phyloP scores from a whole-genome alignment of 2,329 filamentous ascomycete genomes.

The Torrubiellomyces zombiae region DNA sequence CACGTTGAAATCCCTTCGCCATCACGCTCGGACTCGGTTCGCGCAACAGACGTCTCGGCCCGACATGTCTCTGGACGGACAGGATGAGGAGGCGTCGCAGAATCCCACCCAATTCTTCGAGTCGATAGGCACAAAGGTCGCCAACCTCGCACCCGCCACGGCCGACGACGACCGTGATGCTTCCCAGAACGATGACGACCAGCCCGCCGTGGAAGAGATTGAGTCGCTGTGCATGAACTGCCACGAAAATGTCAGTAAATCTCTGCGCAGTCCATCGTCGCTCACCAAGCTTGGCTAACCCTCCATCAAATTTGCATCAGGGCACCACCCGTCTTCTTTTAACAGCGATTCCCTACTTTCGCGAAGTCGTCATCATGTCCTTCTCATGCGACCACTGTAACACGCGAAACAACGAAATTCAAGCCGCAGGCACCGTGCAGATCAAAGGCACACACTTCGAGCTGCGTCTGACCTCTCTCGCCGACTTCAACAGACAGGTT shows the following conservation, averaged over 20 bases:
- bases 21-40: too few relatives aligned
- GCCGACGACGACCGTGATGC: constrained; percentile 19
- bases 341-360: constrained; percentile 90
- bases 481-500: constrained; percentile 72
- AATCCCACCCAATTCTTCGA: constrained; percentile 40
- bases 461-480: constrained; percentile 53
- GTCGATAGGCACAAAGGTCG: constrained; percentile 44
- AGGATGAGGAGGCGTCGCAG: constrained; percentile 18
- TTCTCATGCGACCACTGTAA: constrained; percentile 84
- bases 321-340: constrained; percentile 75
- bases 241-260: constrained; percentile 47
- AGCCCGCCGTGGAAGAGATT: constrained; percentile 45
- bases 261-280: too few relatives aligned
- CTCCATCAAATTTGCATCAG: constrained; percentile 28
- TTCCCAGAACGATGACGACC: constrained; percentile 25
- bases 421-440: constrained; percentile 82
- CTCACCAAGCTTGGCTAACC: too few relatives aligned
- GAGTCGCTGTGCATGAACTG: constrained; percentile 82
- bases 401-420: constrained; percentile 84
- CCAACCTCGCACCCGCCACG: constrained; percentile 26
- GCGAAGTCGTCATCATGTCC: constrained; percentile 93
- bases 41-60: constrained; percentile 4
- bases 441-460: constrained; percentile 74
- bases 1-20: too few relatives aligned
- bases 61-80: constrained; percentile 25